phyloP scores from a whole-genome alignment of 1,284 basidiomycete genomes.

The Trametes sp. region DNA sequence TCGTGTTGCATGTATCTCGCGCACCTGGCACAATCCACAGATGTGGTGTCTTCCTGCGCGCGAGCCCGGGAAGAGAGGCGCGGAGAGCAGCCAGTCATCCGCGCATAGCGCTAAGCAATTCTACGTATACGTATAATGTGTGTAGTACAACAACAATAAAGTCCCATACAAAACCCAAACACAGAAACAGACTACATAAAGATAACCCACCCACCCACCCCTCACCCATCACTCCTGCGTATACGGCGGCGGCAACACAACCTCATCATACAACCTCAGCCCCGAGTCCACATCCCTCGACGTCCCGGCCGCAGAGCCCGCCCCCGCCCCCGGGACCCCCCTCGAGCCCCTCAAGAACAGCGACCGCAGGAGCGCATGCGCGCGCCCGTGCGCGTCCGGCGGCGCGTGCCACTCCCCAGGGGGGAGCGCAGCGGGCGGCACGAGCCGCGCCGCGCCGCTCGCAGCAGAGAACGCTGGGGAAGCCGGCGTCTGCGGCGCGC shows the following conservation, averaged over 20 bases:
- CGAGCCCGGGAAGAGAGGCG: no score
- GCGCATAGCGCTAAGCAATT: no score
- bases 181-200: no score
- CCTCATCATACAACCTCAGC: conserved; percentile 23
- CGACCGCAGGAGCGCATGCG: conserved; percentile 17
- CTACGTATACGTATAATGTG: no score
- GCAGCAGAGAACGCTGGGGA: background rate
- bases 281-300: conserved; percentile 24
- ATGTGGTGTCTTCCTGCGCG: no score
- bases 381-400: conserved; percentile 15
- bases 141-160: no score
- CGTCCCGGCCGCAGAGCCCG: background rate
- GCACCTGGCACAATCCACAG: no score
- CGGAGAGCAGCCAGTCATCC: no score
- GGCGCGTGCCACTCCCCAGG: conserved; percentile 28
- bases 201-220: background rate
- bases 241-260: conserved; percentile 27
- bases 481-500: background rate
- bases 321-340: background rate
- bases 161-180: no score
- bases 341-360: conserved; percentile 12
- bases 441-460: background rate
- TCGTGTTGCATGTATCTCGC: no score
- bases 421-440: conserved; percentile 9
- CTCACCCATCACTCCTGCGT: conserved; percentile 15